Evolutionary conservation across 345 rosid genomes (phyloP), one percentile per base, ranked within the genome.

Genomic region (Arabis alpina): DNA sequence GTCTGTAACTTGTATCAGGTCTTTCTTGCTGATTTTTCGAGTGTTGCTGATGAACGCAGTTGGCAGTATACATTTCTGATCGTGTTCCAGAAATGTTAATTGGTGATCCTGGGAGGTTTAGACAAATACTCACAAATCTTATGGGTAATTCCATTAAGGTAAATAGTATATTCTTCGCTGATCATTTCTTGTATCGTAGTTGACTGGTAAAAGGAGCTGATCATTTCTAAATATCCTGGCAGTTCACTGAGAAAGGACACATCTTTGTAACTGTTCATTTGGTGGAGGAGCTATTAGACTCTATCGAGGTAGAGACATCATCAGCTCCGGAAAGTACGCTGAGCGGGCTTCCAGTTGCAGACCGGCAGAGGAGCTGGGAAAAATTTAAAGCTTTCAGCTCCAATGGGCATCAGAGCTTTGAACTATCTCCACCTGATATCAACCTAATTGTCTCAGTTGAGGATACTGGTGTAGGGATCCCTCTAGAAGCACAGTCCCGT

Each of bases 91-190:
- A 86, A 55, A 81, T 64, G 75, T 77, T 93, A 66, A 83, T 93
- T 58, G 98, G 98, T 56, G 98, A 93, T 82, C 96, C 91, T 2
- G 92, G 92, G 62, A 89, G 98, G 74, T 89, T 91, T 80, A 85
- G 96, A 61, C 98, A 91, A 77, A 91, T 93, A 75, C 87, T 91
- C 80, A 91, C 88, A 67, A 93, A 93, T 80, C 91, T 93, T 58
- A 89, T 89, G 94, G 97, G 98, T 36, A 93, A 93, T 68, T 93
- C 97, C 9, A 88, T 93, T 10, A 93, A 91, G 87, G 98, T 90
- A 49, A 55, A 57, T 8, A 27, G 15, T 14, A 15, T 53, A 42
- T 39, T 48, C 45, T 64, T 51, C 42, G n/a, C n/a, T 56, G 7
- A 52, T 43, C 48, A 41, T 57, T 66, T 32, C 41, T 37, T 45